Conservation (phyloP, 345 rosid genomes). For the Reutealis trisperma region DNA sequence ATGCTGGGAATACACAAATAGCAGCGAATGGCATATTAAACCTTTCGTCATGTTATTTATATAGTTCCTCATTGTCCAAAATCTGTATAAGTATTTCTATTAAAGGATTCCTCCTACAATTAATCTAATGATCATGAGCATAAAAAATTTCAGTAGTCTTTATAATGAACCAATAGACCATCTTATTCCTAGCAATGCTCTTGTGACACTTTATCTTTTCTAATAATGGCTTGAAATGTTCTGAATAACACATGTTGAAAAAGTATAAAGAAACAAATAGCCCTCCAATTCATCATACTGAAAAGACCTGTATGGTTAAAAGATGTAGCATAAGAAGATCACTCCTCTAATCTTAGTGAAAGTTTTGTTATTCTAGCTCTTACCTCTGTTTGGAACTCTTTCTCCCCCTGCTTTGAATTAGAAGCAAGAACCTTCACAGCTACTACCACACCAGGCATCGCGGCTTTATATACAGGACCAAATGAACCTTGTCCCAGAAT, state of each 20-base stretch:
- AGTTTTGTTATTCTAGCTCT: slow-evolving; percentile 1
- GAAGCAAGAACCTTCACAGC: slow-evolving; percentile 96
- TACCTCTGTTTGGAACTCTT: slow-evolving; percentile 96
- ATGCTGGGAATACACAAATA: neutral
- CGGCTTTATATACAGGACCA: slow-evolving; percentile 93
- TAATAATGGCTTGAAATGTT: neutral
- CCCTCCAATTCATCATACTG: neutral
- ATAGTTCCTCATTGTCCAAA: slow-evolving; percentile 4
- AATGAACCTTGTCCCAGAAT: slow-evolving; percentile 88
- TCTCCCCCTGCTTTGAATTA: slow-evolving; percentile 87
- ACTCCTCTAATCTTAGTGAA: neutral
- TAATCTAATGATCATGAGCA: neutral
- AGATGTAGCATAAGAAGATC: slow-evolving; percentile 3
- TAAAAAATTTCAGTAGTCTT: neutral
- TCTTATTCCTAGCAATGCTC: neutral
- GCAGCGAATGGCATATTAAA: neutral
- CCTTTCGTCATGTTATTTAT: neutral
- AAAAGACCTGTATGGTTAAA: neutral
- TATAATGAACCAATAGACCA: neutral
- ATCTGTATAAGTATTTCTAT: neutral
- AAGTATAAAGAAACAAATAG: neutral
- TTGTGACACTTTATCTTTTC: neutral
- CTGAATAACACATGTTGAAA: neutral
- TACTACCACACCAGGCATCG: slow-evolving; percentile 58
- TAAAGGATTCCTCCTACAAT: neutral